These are phyloP conservation scores for Saccharomyces pastorianus DNA, from an alignment of 1,139 yeast species.

Conservation along the genomic window DNA sequence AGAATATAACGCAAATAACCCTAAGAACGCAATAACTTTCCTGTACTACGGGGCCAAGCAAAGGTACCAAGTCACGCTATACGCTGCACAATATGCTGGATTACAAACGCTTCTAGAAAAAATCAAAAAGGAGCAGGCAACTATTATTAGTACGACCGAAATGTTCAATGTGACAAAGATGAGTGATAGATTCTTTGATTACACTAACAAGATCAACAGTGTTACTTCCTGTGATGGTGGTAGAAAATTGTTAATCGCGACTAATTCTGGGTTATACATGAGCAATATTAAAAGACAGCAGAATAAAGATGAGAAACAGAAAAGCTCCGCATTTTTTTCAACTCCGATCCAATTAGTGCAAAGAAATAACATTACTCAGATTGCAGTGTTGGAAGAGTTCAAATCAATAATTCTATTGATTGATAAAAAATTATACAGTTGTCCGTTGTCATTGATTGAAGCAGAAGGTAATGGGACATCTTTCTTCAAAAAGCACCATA, in stretches of 20 bases:
- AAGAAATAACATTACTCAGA: slow-evolving; percentile 72
- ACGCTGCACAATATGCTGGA: slow-evolving; percentile 56
- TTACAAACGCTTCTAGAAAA: slow-evolving; percentile 78
- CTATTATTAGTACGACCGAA: slow-evolving; percentile 62
- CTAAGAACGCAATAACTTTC: slow-evolving; percentile 38
- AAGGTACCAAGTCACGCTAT: slow-evolving; percentile 61
- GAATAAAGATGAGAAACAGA: slow-evolving; percentile 29
- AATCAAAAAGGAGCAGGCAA: slow-evolving; percentile 69
- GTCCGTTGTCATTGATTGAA: slow-evolving; percentile 70
- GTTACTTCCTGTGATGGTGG: slow-evolving; percentile 96
- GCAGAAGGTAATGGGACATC: slow-evolving; percentile 48
- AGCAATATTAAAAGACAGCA: slow-evolving; percentile 46
- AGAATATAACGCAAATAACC: slow-evolving; percentile 20
- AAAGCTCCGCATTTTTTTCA: slow-evolving; percentile 47
- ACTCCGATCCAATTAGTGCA: slow-evolving; percentile 71
- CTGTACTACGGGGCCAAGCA: slow-evolving; percentile 47
- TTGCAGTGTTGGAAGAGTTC: slow-evolving; percentile 88
- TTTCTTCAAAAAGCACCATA: slow-evolving; percentile 51
- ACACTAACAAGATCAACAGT: slow-evolving; percentile 75
- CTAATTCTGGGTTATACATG: slow-evolving; percentile 84
- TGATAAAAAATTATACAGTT: slow-evolving; percentile 75
- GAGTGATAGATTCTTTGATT: slow-evolving; percentile 64
- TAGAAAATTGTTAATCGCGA: slow-evolving; percentile 78
- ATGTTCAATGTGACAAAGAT: slow-evolving; percentile 71
- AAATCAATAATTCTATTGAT: slow-evolving; percentile 73